Evolutionary conservation across 305 asterid genomes (phyloP).

Genomic region (Solanum chacoense): DNA sequence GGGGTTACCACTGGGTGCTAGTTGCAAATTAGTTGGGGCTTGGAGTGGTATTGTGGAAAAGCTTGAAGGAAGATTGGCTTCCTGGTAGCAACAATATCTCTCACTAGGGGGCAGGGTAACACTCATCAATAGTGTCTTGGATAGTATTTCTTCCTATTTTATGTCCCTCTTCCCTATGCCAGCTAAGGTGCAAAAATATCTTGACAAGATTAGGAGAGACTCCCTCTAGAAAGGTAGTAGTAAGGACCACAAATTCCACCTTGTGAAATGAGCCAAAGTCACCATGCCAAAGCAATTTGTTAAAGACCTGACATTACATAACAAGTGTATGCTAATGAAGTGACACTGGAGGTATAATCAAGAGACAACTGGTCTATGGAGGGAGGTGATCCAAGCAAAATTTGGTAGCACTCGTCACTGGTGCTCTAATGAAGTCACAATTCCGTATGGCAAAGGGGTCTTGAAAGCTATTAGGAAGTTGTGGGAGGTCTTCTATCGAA

Average conservation of each 20-base stretch:
- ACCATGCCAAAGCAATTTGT: background rate
- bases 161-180: background rate
- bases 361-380: background rate
- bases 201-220: background rate
- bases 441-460: background rate
- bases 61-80: background rate
- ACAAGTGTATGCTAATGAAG: background rate
- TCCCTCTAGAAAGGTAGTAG: background rate
- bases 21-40: background rate
- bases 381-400: background rate
- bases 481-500: background rate
- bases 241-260: background rate
- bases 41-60: background rate
- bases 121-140: background rate
- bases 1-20: background rate
- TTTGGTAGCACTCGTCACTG: background rate
- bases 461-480: background rate
- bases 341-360: background rate
- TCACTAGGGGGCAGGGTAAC: background rate
- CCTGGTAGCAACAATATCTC: background rate
- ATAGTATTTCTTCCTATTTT: background rate
- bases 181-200: background rate
- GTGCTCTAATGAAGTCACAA: background rate
- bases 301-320: background rate
- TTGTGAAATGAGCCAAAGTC: background rate